Percentiles rank a stretch among this genome's conserved stretches.
phyloP scores from a whole-genome alignment of 225 moss, liverwort and hornwort genomes.

The Physcomitrium patens region DNA sequence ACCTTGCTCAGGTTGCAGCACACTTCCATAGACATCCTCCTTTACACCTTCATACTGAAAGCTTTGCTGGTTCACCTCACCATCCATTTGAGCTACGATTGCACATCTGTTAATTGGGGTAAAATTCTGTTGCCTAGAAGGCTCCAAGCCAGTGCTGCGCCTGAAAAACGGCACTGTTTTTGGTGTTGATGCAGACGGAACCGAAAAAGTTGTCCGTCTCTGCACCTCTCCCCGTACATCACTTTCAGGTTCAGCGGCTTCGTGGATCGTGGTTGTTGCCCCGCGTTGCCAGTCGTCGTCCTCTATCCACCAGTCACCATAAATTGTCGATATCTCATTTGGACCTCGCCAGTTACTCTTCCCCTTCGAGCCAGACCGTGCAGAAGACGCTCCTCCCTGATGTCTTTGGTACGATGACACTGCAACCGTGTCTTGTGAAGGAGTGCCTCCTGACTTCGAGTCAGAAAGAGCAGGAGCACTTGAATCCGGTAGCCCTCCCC shows the following conservation, averaged over 20 bases:
- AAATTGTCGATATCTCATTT: slow-evolving; percentile 79
- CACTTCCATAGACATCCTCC: slow-evolving; percentile 23
- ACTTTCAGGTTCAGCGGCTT: slow-evolving; percentile 39
- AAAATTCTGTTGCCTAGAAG: slow-evolving; percentile 36
- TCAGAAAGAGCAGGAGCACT: slow-evolving; percentile 58
- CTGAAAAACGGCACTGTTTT: slow-evolving; percentile 46
- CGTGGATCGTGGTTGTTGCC: slow-evolving; percentile 32
- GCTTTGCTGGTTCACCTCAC: slow-evolving; percentile 37
- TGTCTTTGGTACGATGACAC: slow-evolving; percentile 53
- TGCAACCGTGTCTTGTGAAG: slow-evolving; percentile 59
- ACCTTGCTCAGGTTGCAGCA: slow-evolving; percentile 34
- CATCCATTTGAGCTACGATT: slow-evolving; percentile 34
- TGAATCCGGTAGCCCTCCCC: slow-evolving; percentile 76
- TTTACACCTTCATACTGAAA: slow-evolving; percentile 17
- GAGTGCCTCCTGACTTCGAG: slow-evolving; percentile 60
- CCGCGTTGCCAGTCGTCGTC: slow-evolving; percentile 60
- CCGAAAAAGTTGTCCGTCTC: slow-evolving; percentile 32
- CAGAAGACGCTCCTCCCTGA: slow-evolving; percentile 44
- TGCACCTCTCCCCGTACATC: slow-evolving; percentile 34
- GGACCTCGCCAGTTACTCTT: slow-evolving; percentile 78
- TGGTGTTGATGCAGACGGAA: slow-evolving; percentile 34
- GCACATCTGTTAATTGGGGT: slow-evolving; percentile 29
- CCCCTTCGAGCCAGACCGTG: slow-evolving; percentile 48
- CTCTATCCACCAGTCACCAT: slow-evolving; percentile 96
- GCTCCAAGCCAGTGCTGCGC: slow-evolving; percentile 46